Evolutionary conservation across 2,329 filamentous ascomycete species (phyloP), one percentile per base, ranked within the genome.

Genomic region (Colletotrichum paranaense): DNA sequence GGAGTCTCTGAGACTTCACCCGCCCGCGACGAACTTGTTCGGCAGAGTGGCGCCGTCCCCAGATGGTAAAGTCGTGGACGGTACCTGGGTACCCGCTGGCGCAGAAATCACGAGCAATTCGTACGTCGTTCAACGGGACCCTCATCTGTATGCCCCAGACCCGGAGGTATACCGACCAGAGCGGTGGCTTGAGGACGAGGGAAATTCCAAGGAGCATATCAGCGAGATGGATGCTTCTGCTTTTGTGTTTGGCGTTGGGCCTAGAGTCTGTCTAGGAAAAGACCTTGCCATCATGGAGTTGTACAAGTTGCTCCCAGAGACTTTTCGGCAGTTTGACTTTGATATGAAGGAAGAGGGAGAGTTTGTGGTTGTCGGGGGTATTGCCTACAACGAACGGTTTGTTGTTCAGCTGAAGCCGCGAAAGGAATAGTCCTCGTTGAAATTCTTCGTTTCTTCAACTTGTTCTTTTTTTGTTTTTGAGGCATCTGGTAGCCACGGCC

Each of bases 141-240:
- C 73, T 14, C 76, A 71, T 19, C 79, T 80, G 53, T 85, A 80
- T 72, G 75, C 79, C 32, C 60, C 81, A 38, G 79, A 83, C 73
- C 79, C 81, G 19, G 66, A 82, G 5, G 68, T 76, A 0, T 82
- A 86, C 79, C 76, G 76, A 1, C 86, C 86, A 0, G 84, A 87
- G 75, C 75, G 86, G 9, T 87, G 85, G 85, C 53, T 85, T 0
- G 74, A 75, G 6, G 75, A 75, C 5, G 78, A 80, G 5, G 62
- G 55, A 4, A 65, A 57, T 9, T 53, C 42, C 6, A 66, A 70
- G 24, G 68, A 70, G 14, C 5, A 14, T 2, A 60, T 67, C 3
- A 28, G 19, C 16, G 68, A 70, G 55, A 66, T 70, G 68, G 55
- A 66, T 2, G 55, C 62, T 26, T 38, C 16, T 19, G 65, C 56